phyloP scores from a whole-genome alignment of 148 eudicot species.

The Mesembryanthemum crystallinum region DNA sequence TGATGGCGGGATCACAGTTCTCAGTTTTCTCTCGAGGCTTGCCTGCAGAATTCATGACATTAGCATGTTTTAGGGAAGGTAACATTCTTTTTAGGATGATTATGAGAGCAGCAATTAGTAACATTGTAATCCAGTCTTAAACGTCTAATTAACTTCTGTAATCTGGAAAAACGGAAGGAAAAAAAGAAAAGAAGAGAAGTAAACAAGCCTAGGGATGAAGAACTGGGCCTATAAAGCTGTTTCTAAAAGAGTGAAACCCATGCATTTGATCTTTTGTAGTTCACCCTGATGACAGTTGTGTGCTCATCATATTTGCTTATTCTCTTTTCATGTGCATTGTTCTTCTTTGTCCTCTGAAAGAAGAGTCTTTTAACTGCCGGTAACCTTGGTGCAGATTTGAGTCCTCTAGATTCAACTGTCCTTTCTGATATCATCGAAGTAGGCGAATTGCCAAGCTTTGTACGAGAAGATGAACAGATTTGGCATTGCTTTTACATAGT shows the following conservation, averaged over 20 bases:
- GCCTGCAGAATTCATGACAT: not conserved
- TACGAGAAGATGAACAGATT: conserved; percentile 67
- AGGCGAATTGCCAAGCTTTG: conserved; percentile 60
- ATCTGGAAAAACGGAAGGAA: too few species aligned
- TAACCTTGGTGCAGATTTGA: conserved; percentile 57
- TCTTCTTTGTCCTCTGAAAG: not conserved
- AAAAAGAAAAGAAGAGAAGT: too few species aligned
- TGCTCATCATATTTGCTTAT: not conserved
- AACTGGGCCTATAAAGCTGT: not conserved
- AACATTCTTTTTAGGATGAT: not conserved
- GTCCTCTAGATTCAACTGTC: conserved; percentile 88
- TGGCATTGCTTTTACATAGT: conserved; percentile 70
- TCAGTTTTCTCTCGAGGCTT: not conserved
- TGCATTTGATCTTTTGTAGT: not conserved
- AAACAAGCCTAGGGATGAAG: not conserved
- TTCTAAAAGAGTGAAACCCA: not conserved
- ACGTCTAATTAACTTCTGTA: not conserved
- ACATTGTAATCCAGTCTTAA: not conserved
- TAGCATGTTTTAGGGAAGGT: not conserved
- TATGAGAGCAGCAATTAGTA: not conserved
- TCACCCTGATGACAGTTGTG: not conserved
- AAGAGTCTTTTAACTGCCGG: not conserved
- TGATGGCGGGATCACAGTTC: not conserved
- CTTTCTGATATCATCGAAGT: conserved; percentile 74
- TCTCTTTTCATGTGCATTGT: not conserved